Percentiles rank a stretch among this genome's conserved stretches.
Conservation (phyloP, 2,329 filamentous ascomycete genomes). For the Colletotrichum caudatum region DNA sequence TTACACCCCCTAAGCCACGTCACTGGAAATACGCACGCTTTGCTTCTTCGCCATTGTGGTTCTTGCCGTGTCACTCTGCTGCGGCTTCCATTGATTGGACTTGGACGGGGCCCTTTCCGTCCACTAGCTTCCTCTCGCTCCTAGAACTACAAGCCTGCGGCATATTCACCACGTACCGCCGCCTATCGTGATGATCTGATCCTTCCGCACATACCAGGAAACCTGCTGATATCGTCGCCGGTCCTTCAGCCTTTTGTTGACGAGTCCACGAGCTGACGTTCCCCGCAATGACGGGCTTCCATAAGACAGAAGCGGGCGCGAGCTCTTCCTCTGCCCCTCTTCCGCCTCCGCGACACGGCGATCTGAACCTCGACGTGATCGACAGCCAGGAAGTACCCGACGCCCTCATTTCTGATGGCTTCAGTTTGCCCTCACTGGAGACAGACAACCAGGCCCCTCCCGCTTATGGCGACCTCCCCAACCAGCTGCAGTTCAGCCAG, state of each 20-base stretch:
- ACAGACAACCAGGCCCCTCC: conserved; percentile 61
- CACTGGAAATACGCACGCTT: background rate
- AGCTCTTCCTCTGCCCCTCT: conserved; percentile 37
- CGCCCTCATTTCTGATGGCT: conserved; percentile 54
- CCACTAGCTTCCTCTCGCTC: background rate
- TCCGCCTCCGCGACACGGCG: conserved; percentile 21
- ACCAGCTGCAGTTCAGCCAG: conserved; percentile 70
- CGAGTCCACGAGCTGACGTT: background rate
- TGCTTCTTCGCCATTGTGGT: background rate
- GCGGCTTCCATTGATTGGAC: conserved; percentile 23
- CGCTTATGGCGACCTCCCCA: conserved; percentile 69
- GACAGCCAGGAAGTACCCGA: conserved; percentile 47
- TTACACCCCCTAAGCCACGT: background rate
- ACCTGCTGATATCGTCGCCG: conserved; percentile 5
- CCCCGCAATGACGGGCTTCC: conserved; percentile 38
- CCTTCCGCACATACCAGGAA: no score
- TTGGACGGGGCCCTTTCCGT: background rate
- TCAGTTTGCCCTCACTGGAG: conserved; percentile 56
- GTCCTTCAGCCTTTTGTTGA: background rate
- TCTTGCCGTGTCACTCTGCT: conserved; percentile 18
- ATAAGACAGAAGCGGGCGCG: conserved; percentile 26
- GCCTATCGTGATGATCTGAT: conserved; percentile 23
- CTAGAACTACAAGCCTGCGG: background rate
- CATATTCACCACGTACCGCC: background rate
- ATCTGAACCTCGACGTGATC: conserved; percentile 31